Evolutionary conservation across 208 protist genomes (phyloP), one percentile per base, ranked within the genome.

Genomic region (Porcisia hertigi): DNA sequence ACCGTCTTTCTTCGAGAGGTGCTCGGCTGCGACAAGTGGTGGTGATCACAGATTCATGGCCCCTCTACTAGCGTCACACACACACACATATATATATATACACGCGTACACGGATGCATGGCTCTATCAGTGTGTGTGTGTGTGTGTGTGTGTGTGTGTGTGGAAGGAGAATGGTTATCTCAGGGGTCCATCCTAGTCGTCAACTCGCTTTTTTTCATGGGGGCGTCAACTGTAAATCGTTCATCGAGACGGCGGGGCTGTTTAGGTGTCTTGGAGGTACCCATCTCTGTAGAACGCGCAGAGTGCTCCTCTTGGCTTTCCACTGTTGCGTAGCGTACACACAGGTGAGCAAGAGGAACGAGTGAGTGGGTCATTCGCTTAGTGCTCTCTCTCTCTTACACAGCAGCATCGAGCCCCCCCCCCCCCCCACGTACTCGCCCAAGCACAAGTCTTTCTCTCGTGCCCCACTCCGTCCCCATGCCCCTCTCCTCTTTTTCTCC

Each of bases 1-100:
- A 97, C 93, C 30, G 76, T 97, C 14, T 86, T 92, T 55, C 80
- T 97, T 43, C 88, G 91, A 0, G 91, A 95, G 75, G 83, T 95
- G 49, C 81, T 95, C 3, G 84, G 83, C 18, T 88, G 69, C 57
- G 85, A 92, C 60, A 75, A 85, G 77, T 92, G 90, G 87, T 94
- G 88, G 88, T 92, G 59, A 85, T 71, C 16, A 34, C 34, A 11
- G 41, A 9, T 18, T 49, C 41, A 20, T 30, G 39, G 8, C 41
- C 41, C 59, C 57, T 30, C 5, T 41, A 18, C 39, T 9, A 12
- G 39, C 18, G 16, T 65, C n/a, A 62, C 47, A 55, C 36, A 47
- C 66, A 78, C 65, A 77, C 71, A 80, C 60, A 43, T 63, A 69
- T 0, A 71, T 55, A 16, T 47, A 77, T 1, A 30, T 36, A 58